These are phyloP conservation scores for Hyphopichia pseudoburtonii DNA, from an alignment of 1,139 yeast genomes.

Conservation along the genomic window DNA sequence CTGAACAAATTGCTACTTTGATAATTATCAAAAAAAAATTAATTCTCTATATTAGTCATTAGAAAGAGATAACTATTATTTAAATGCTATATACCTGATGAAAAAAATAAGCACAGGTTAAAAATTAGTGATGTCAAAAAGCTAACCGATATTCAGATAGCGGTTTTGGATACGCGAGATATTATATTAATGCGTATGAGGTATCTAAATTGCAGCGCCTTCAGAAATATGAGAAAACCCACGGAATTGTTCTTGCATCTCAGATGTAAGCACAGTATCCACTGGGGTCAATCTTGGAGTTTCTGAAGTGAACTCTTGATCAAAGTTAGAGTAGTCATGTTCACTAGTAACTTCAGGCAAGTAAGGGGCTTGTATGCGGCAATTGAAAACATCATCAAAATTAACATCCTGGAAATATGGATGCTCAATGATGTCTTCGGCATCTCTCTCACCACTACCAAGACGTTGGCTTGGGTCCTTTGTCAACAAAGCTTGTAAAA, in stretches of 20 bases:
- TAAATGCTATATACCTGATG: too few species aligned
- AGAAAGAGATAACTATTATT: too few species aligned
- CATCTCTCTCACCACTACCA: constrained; percentile 87
- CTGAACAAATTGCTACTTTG: too few species aligned
- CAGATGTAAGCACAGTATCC: constrained; percentile 79
- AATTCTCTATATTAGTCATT: too few species aligned
- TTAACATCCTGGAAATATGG: constrained; percentile 88
- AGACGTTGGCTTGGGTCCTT: constrained; percentile 83
- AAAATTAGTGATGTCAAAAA: too few species aligned
- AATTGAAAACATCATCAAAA: constrained; percentile 78
- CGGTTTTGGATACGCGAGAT: too few species aligned
- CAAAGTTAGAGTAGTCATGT: constrained; percentile 90
- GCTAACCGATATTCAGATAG: too few species aligned
- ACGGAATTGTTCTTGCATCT: constrained; percentile 94
- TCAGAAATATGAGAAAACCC: constrained; percentile 92
- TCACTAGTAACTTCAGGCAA: constrained; percentile 80
- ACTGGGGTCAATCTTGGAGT: constrained; percentile 96
- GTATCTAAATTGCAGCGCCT: constrained; percentile 52
- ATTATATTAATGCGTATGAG: too few species aligned
- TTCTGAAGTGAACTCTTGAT: constrained; percentile 91
- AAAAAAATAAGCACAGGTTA: too few species aligned
- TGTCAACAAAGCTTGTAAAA: constrained; percentile 84
- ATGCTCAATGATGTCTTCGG: constrained; percentile 91
- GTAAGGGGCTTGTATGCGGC: constrained; percentile 82
- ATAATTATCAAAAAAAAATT: too few species aligned